phyloP scores from a whole-genome alignment of 31 red algal genomes.

The Endocladia muricata region DNA sequence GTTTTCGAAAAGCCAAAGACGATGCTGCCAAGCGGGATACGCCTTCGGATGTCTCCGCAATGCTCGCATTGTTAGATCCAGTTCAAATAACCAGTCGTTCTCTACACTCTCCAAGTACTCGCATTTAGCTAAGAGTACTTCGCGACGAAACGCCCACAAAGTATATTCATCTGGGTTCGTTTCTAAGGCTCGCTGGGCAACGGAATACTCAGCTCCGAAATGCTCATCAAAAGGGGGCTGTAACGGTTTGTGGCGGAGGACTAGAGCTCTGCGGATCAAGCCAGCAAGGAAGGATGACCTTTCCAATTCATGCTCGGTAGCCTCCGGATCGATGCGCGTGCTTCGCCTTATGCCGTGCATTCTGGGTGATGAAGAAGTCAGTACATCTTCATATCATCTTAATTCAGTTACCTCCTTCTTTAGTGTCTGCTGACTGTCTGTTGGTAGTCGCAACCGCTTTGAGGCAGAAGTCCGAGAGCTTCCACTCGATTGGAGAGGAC shows the following conservation, averaged over 20 bases:
- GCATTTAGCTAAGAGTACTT: constrained; percentile 37
- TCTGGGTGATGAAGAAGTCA: too few relatives aligned
- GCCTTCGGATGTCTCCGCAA: constrained; percentile 82
- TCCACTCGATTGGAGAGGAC: too few relatives aligned
- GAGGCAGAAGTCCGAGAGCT: too few relatives aligned
- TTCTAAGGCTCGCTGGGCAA: constrained; percentile 56
- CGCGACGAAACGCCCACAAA: constrained; percentile 76
- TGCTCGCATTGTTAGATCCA: constrained; percentile 55
- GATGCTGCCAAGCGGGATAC: constrained; percentile 94
- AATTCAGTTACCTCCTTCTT: too few relatives aligned
- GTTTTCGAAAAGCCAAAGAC: constrained; percentile 60
- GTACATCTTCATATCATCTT: too few relatives aligned
- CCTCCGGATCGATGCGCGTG: constrained; percentile 13
- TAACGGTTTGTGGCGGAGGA: constrained; percentile 14
- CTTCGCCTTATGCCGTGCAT: constrained; percentile 74
- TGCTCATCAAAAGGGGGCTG: constrained; percentile 12
- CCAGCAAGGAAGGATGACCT: constrained; percentile 20
- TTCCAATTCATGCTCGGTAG: constrained; percentile 18
- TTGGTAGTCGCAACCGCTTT: too few relatives aligned
- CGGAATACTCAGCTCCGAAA: constrained; percentile 13
- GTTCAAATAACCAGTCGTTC: constrained; percentile 44
- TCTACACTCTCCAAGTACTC: background rate
- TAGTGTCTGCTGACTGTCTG: too few relatives aligned
- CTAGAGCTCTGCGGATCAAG: constrained; percentile 37
- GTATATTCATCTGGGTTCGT: constrained; percentile 92